Evolutionary conservation across 352 stramenopile species (phyloP), one percentile per base, ranked within the genome.

Genomic region (Phytophthora citricola): DNA sequence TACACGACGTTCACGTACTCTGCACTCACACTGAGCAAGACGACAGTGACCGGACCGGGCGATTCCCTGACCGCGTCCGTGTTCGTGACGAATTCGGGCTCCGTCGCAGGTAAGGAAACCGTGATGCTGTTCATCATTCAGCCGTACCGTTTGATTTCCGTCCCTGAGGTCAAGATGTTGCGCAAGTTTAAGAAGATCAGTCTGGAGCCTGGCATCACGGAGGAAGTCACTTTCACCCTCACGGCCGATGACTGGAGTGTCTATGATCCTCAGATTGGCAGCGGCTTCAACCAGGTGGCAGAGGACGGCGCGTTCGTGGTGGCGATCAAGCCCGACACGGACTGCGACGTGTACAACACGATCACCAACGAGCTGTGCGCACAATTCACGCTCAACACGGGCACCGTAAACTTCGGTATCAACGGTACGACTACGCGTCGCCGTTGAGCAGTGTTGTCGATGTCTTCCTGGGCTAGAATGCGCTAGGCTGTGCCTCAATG

Each of bases 121-220:
- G 77, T 94, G 10, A 80, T 96, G 59, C 56, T 96, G 38, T 92
- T 97, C 43, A 67, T 96, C 32, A 83, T 79, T 14, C 84, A 91
- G 57, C 79, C 81, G 34, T 81, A 79, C 50, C 83, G 83, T 15
- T 52, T 68, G 26, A 83, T 87, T 46, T 80, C 87, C 3, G 76
- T 92, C 17, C 85, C 88, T 0, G 87, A 94, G 47, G 78, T 90
- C 39, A 96, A 95, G 73, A 79, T 89, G 62, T 78, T 97, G 29
- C 85, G 87, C 46, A 83, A 85, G 49, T 95, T 94, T 59, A 58
- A 77, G 22, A 95, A 95, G 73, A 82, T 97, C 26, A 54, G 73
- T 0, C 66, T 95, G 36, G 32, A 65, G 24, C 69, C 84, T 4
- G 78, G 79, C 2, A 69, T 81, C 43, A 69, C 72, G 1, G 48